Base-by-base conservation (phyloP, 164 flowering plant genomes). In the Paratinospora sagittata region DNA sequence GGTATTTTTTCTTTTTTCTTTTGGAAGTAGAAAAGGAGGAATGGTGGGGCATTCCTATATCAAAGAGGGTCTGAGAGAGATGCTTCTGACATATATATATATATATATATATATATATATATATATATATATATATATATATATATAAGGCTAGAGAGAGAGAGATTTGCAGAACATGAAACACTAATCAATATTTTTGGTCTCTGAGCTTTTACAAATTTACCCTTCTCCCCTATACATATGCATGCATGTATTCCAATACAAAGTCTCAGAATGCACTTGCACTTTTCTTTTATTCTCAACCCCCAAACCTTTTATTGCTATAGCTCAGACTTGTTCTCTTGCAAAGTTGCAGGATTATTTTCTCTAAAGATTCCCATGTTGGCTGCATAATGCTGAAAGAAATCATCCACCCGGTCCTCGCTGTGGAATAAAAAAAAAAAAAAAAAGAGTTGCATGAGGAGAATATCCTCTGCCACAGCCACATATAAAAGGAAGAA, bases 391-490 rank as follows among this genome's bases (percentile, higher is more conserved):
- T 66, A 68, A 33, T 76, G 82, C 80, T 71, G 84, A 52, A 63
- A 75, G 47, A 78, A 63, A 26, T 30, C 61, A 52, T 66, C 71
- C 64, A 77, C 86, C 43, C 63, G 74, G 77, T 82, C 89, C 70
- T 71, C 66, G 43, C 92, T 86, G 91, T 82, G 68, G 11, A 70
- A 86, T 73, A 80, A 84, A 81, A 62, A 85, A 68, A 73, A 80
- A 63, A 45, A 47, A 62, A 45, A 67, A 72, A 80, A 77, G 71
- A 69, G 1, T 60, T 33, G 64, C 64, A 73, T 33, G 70, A 80
- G 81, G 80, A 82, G 92, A 80, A 79, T 71, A 69, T 67, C 72
- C 76, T 33, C 57, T n/a, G 64, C 49, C 70, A 75, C 65, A 26
- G 43, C 47, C 66, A 75, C 62, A 72, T 21, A 60, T 26, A 52